Percentiles rank a stretch among this genome's conserved stretches.
phyloP scores from a whole-genome alignment of 208 protist species.

The Trypanosomatidae sp. region DNA sequence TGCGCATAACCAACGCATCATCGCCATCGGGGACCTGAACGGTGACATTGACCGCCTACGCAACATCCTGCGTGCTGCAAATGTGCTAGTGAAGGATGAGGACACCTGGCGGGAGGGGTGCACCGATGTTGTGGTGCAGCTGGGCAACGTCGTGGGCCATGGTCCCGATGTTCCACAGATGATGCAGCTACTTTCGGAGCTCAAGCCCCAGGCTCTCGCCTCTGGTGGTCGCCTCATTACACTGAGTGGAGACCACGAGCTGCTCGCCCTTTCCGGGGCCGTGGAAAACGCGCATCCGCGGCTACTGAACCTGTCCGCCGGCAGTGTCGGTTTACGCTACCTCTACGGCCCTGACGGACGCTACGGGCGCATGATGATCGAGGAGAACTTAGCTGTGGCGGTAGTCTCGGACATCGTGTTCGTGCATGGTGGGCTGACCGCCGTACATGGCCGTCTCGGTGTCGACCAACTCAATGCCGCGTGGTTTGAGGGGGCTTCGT shows the following conservation, averaged over 20 bases:
- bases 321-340: constrained; percentile 12
- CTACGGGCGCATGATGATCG: constrained; percentile 44
- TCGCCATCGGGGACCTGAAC: constrained; percentile 69
- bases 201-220: constrained; percentile 16
- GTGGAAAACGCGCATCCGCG: constrained; percentile 13
- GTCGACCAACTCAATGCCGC: constrained; percentile 34
- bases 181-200: constrained; percentile 38
- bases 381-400: constrained; percentile 30
- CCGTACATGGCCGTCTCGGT: constrained; percentile 24
- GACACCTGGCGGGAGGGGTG: constrained; percentile 45
- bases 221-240: constrained; percentile 62
- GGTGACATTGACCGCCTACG: constrained; percentile 45
- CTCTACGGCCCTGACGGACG: constrained; percentile 34
- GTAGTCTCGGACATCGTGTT: constrained; percentile 43
- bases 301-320: constrained; percentile 27
- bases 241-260: constrained; percentile 72
- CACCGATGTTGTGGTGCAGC: constrained; percentile 51
- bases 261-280: constrained; percentile 30
- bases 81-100: constrained; percentile 31
- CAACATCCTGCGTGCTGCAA: constrained; percentile 32
- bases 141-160: constrained; percentile 66
- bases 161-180: constrained; percentile 42
- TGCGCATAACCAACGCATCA: constrained; percentile 20
- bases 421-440: constrained; percentile 59
- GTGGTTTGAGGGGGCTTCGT: constrained; percentile 12